Percentiles rank a stretch among this genome's conserved stretches.
Conservation (phyloP, 2,329 filamentous ascomycete genomes). For the Boeremia lycopersici region DNA sequence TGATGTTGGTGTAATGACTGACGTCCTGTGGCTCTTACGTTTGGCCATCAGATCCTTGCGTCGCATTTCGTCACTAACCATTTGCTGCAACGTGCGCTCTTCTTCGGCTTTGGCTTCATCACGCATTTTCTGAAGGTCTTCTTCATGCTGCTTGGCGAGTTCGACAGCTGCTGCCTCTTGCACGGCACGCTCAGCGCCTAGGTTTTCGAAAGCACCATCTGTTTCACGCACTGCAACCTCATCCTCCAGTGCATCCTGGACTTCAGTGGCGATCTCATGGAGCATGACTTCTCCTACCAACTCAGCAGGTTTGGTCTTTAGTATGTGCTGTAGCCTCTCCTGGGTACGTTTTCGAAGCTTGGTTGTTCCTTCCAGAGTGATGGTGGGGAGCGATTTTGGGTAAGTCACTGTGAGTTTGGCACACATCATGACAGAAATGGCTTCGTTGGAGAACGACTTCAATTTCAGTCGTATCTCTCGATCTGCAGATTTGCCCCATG, state of each 20-base stretch:
- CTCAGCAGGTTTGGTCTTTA: slow-evolving; percentile 71
- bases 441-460: slow-evolving; percentile 73
- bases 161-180: slow-evolving; percentile 75
- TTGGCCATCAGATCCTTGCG: slow-evolving; percentile 66
- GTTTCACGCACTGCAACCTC: slow-evolving; percentile 78
- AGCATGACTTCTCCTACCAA: slow-evolving; percentile 69
- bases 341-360: slow-evolving; percentile 72
- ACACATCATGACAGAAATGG: slow-evolving; percentile 72
- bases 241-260: slow-evolving; percentile 79
- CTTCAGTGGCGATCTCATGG: slow-evolving; percentile 63
- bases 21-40: slow-evolving; percentile 60
- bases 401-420: slow-evolving; percentile 90
- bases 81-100: slow-evolving; percentile 70
- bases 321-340: slow-evolving; percentile 72
- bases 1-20: slow-evolving; percentile 40
- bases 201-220: slow-evolving; percentile 77
- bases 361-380: slow-evolving; percentile 69
- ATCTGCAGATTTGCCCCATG: slow-evolving; percentile 87
- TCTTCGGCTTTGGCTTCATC: slow-evolving; percentile 66
- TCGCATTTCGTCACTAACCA: slow-evolving; percentile 75
- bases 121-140: slow-evolving; percentile 48
- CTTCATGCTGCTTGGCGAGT: slow-evolving; percentile 56
- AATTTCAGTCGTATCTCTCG: slow-evolving; percentile 82
- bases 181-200: slow-evolving; percentile 85
- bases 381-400: slow-evolving; percentile 78